phyloP scores from a whole-genome alignment of 345 rosid species.

The Citrus trifoliata region DNA sequence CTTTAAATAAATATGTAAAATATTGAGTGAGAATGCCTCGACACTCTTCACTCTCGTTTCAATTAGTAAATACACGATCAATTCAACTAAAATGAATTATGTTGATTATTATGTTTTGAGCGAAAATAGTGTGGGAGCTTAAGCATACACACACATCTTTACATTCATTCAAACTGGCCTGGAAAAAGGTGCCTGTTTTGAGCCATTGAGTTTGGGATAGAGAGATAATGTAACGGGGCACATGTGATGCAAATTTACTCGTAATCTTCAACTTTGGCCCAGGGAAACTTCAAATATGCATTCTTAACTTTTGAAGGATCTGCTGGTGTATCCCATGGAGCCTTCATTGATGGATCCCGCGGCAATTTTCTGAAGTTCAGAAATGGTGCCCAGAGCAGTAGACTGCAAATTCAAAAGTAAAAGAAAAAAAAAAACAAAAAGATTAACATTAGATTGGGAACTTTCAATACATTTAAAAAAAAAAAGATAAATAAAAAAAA shows the following conservation, averaged over 20 bases:
- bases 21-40: no score
- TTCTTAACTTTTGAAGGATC: slow-evolving; percentile 55
- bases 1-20: no score
- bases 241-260: slow-evolving; percentile 10
- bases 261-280: slow-evolving; percentile 79
- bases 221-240: neutral
- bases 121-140: neutral
- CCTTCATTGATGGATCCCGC: slow-evolving; percentile 72
- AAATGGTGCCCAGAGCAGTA: slow-evolving; percentile 85
- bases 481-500: no score
- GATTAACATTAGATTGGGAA: neutral
- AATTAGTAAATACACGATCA: no score
- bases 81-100: neutral
- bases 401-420: slow-evolving; percentile 29
- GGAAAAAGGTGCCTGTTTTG: neutral
- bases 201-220: neutral
- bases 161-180: neutral
- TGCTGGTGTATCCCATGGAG: slow-evolving; percentile 82
- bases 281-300: slow-evolving; percentile 59
- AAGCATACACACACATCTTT: neutral
- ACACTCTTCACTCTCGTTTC: no score
- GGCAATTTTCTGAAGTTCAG: slow-evolving; percentile 91
- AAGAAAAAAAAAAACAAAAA: no score
- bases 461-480: no score
- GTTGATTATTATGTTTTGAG: neutral